Evolutionary conservation across 2,329 filamentous ascomycete species (phyloP), one percentile per base, ranked within the genome.

Genomic region (Fusarium hostae): DNA sequence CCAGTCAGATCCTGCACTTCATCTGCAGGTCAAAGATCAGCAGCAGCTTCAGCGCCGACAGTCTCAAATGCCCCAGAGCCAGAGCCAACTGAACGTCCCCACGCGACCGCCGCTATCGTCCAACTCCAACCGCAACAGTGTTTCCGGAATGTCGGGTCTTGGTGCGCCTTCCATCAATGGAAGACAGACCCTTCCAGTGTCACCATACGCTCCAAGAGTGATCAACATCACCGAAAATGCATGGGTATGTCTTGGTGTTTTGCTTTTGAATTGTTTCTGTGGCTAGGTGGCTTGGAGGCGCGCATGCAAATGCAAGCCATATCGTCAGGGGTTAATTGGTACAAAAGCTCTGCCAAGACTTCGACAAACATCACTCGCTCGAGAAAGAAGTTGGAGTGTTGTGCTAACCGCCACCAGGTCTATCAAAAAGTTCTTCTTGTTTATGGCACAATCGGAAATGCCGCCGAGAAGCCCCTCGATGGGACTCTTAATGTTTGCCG

Each of bases 341-440:
- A 63, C 55, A 61, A 34, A 58, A 30, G 28, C 47, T 44, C 22
- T 35, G 66, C 62, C 66, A 66, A 74, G 52, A 51, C 41, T 35
- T 34, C 50, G n/a, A 52, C 28, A 28, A 34, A 24, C 18, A 50
- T n/a, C 12, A n/a, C 16, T 44, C 18, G n/a, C 28, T 37, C 55
- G 47, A 47, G 32, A 43, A 50, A 57, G 57, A 52, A 63, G 35
- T 52, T 28, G 48, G 15, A 40, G 48, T 52, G 32, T n/a, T 28
- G 34, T 68, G 50, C 79, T 79, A 61, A 80, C 74, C 71, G 34
- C 22, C 43, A 37, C 40, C 74, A 97, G 94, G 94, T 97, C 24
- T 94, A 97, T 78, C 94, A 98, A 84, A 98, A 97, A 79, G 88
- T 97, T 12, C 86, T 98, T 24, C 87, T 96, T 28, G 86, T 98